Evolutionary conservation across 83 land plant species (phyloP), one percentile per base, ranked within the genome.

Genomic region (Isoetes engelmannii): DNA sequence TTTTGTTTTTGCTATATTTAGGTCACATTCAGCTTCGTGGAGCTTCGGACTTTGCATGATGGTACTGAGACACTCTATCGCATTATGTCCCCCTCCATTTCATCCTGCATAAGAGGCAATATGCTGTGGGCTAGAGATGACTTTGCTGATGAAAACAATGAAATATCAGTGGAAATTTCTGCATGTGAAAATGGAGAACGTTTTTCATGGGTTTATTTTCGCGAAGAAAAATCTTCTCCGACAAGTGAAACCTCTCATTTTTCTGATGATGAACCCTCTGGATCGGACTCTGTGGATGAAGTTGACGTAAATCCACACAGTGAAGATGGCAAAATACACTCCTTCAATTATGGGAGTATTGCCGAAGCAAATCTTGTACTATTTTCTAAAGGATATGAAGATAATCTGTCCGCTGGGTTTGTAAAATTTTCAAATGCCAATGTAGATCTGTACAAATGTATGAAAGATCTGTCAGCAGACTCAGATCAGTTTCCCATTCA

Each of bases 21-120:
- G 81, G 72, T 78, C 7, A 49, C 81, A 7, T 61, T 73, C 44
- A 55, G 66, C 44, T 73, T 74, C 44, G 72, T 68, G 21, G 81
- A 78, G 67, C 65, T 72, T 21, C 63, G 76, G 44, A 72, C 71
- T 57, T 41, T 65, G 21, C 58, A 68, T 17, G 56, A 68, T 15
- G 72, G 72, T 4, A 45, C 64, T 45, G 81, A 78, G 15, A 49
- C 69, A 43, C 63, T 68, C 74, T 65, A 68, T 53, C 51, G 77
- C 57, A 44, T 77, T 45, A 77, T 71, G 76, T 62, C 79, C 17
- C 77, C 81, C n/a, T 60, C 71, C 17, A 75, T 74, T 49, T 63
- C 72, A 19, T 28, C 37, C 37, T 78, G 81, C 48, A 73, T 78
- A 54, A 65, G 67, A 45, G 80, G 73, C 37, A 59, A 72, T 21